Evolutionary conservation across 768 basidiomycete genomes (phyloP), one percentile per base, ranked within the genome.

Genomic region (Mrakia frigida): DNA sequence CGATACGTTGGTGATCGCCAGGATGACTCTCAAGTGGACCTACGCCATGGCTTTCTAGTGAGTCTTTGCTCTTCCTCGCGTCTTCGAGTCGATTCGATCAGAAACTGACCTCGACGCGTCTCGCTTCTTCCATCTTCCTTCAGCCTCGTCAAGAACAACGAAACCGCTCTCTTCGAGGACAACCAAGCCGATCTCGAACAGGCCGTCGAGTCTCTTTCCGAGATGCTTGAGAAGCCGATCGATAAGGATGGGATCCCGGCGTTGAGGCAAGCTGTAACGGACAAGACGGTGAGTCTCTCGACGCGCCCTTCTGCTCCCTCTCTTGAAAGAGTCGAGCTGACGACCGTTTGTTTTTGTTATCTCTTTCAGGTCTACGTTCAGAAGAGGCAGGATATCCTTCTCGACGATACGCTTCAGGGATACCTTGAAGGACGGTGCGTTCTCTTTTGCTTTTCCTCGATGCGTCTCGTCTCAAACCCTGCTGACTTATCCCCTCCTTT

Each of bases 11-110:
- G 88, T 91, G 80, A 90, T 82, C 92, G 97, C 84, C 13, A 89
- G 97, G 37, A 92, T 89, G 86, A 98, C 96, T 53, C 89, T 99
- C 76, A 98, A 98, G 84, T 99, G 97, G 96, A 98, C 96, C 18
- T 99, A 99, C 81, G 92, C 94, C 3, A 98, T 99, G 96, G 96
- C 95, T 39, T 99, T 94, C 85, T 98, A 98, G 84, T 83, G 75
- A 81, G 83, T 81, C 39, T 3, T 39, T 31, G 43, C 14, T 23
- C 53, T 10, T 35, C 53, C 35, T 71, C 39, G 28, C 65, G 21
- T 50, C 14, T 63, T 31, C n/a, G 23, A 31, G n/a, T n/a, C n/a
- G n/a, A n/a, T n/a, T n/a, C n/a, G 5, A 60, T 10, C n/a, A 7
- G 70, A 21, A 70, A 63, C 78, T 78, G 69, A 79, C 61, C 23